phyloP scores from a whole-genome alignment of 106 monocot species.

The Dioscorea zingiberensis region DNA sequence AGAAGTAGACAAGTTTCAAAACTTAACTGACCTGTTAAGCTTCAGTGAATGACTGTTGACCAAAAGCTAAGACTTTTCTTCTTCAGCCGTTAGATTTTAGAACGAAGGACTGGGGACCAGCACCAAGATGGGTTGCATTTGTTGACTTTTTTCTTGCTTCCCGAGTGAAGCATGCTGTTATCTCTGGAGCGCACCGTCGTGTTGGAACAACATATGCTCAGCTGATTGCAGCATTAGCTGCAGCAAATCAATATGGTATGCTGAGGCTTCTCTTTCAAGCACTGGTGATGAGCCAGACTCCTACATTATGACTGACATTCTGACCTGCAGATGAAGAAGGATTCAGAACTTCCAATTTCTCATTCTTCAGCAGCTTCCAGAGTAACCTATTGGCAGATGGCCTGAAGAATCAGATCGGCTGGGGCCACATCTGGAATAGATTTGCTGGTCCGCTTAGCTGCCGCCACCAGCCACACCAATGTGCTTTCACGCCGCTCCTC shows the following conservation, averaged over 20 bases:
- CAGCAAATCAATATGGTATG: constrained; percentile 64
- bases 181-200: constrained; percentile 93
- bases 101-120: constrained; percentile 92
- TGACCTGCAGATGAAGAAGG: constrained; percentile 32
- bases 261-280: not conserved
- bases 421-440: constrained; percentile 92
- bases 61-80: not conserved
- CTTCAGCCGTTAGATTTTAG: constrained; percentile 49
- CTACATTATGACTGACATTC: not conserved
- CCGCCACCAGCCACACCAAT: constrained; percentile 61
- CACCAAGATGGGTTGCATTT: constrained; percentile 97
- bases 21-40: too few species aligned
- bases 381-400: constrained; percentile 62
- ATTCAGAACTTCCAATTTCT: constrained; percentile 29
- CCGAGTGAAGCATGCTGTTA: constrained; percentile 78
- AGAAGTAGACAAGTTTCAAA: too few species aligned
- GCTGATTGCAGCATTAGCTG: constrained; percentile 82
- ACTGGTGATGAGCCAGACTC: not conserved
- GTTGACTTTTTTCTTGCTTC: constrained; percentile 97
- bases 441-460: constrained; percentile 85
- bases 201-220: constrained; percentile 96
- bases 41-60: too few species aligned
- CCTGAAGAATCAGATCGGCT: constrained; percentile 55
- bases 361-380: constrained; percentile 86
- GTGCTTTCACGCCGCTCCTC: constrained; percentile 74